These are phyloP conservation scores for Kodamaea laetipori DNA, from an alignment of 805 yeast genomes.

Conservation along the genomic window DNA sequence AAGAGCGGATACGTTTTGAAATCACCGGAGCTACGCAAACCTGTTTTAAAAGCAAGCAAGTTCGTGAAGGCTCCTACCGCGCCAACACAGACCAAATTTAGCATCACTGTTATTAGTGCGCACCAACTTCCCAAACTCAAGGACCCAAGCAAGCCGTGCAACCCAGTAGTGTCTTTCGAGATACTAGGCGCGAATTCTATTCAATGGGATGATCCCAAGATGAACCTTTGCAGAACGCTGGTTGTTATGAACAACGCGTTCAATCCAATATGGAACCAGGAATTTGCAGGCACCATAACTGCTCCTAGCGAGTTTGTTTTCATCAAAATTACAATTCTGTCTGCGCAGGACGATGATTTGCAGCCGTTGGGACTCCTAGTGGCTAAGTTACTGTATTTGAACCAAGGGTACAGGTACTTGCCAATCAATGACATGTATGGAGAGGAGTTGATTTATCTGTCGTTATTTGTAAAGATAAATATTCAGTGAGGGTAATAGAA, in stretches of 20 bases:
- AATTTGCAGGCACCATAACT: constrained; percentile 45
- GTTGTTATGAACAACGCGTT: constrained; percentile 71
- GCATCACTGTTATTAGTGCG: constrained; percentile 58
- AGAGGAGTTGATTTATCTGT: constrained; percentile 62
- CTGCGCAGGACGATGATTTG: constrained; percentile 19
- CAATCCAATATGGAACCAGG: constrained; percentile 80
- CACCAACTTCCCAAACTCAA: constrained; percentile 80
- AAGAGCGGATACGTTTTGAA: constrained; percentile 76
- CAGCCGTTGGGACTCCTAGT: constrained; percentile 58
- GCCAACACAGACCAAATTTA: not conserved
- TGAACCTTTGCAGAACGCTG: constrained; percentile 16
- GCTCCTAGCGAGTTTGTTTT: constrained; percentile 53
- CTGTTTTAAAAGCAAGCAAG: constrained; percentile 25
- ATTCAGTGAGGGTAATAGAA: not conserved
- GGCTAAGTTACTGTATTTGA: constrained; percentile 60
- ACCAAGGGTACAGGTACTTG: constrained; percentile 79
- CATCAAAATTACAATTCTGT: constrained; percentile 41
- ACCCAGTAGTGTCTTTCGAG: constrained; percentile 66
- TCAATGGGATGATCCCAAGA: constrained; percentile 23
- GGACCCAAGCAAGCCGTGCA: constrained; percentile 49
- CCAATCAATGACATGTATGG: constrained; percentile 79
- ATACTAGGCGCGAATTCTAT: constrained; percentile 48
- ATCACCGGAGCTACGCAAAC: constrained; percentile 52
- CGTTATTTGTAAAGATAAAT: constrained; percentile 45
- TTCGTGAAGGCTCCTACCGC: not conserved